Evolutionary conservation across 2,329 filamentous ascomycete species (phyloP).

Genomic region (Neoscytalidium dimidiatum): DNA sequence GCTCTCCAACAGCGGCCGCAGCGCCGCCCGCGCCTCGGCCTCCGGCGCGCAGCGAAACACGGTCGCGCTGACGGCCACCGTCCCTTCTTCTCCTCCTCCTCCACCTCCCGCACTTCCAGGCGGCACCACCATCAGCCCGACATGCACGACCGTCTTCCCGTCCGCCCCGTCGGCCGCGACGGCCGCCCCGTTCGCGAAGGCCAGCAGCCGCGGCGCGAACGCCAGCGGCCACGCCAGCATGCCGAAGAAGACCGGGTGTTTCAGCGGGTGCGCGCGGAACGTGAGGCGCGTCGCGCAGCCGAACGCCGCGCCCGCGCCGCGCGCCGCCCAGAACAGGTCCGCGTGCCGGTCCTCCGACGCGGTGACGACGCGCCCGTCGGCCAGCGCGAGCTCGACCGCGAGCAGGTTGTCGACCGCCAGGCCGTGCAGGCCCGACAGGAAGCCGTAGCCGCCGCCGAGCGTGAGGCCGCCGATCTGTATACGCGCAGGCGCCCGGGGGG

Average conservation of each 20-base stretch:
- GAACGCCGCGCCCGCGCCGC: slow-evolving; percentile 50
- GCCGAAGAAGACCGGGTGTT: neutral
- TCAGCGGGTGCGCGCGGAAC: slow-evolving; percentile 24
- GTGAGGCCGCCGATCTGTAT: slow-evolving; percentile 60
- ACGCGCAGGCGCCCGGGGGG: too few relatives aligned
- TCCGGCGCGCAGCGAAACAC: neutral
- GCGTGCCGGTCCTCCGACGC: slow-evolving; percentile 47
- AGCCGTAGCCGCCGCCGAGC: slow-evolving; percentile 59
- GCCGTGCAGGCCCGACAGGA: slow-evolving; percentile 57
- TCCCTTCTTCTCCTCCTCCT: too few relatives aligned
- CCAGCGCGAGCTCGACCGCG: slow-evolving; percentile 42
- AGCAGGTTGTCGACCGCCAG: slow-evolving; percentile 55
- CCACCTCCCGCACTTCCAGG: neutral
- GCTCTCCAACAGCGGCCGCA: slow-evolving; percentile 27
- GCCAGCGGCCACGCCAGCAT: neutral
- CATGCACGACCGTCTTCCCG: neutral
- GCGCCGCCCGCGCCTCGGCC: neutral
- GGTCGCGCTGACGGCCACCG: neutral
- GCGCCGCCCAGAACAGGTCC: slow-evolving; percentile 53
- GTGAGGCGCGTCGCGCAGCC: slow-evolving; percentile 35
- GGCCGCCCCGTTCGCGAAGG: neutral
- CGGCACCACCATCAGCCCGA: neutral
- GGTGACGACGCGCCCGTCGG: slow-evolving; percentile 40
- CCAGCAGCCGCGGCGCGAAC: neutral
- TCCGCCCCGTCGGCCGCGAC: neutral